Conservation (phyloP, 129 eudicot genomes). For the Sambucus nigra region DNA sequence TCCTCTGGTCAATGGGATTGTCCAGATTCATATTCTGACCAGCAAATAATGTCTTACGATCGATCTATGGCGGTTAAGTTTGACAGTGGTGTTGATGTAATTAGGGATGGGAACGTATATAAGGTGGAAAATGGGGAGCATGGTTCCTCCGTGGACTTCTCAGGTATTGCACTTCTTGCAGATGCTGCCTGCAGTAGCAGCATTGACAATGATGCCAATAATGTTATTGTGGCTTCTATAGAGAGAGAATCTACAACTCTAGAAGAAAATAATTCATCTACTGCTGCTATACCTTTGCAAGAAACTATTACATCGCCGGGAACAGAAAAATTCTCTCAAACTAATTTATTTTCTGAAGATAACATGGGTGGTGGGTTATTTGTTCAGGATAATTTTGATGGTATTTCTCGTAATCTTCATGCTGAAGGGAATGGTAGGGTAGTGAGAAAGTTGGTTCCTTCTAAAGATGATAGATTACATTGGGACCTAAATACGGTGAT, state of each 20-base stretch:
- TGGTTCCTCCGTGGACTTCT: too few species aligned
- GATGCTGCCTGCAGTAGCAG: slow-evolving; percentile 47
- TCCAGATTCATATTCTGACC: slow-evolving; percentile 4
- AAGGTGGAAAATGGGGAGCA: too few species aligned
- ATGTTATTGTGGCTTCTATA: slow-evolving; percentile 17
- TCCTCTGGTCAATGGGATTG: slow-evolving; percentile 10
- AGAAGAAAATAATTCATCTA: slow-evolving; percentile 14
- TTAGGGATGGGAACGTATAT: too few species aligned
- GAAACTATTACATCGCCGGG: slow-evolving; percentile 10
- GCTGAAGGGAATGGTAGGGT: too few species aligned
- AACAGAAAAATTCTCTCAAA: too few species aligned
- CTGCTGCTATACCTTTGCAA: slow-evolving; percentile 18
- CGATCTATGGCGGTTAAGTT: slow-evolving; percentile 10
- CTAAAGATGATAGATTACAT: slow-evolving; percentile 32
- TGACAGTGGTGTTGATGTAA: too few species aligned
- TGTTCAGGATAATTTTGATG: too few species aligned
- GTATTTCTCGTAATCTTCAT: too few species aligned
- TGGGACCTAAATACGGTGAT: slow-evolving; percentile 71
- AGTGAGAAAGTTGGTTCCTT: slow-evolving; percentile 12
- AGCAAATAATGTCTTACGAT: neutral
- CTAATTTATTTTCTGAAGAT: too few species aligned
- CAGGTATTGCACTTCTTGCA: slow-evolving; percentile 70
- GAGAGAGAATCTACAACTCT: slow-evolving; percentile 26
- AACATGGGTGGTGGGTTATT: too few species aligned
- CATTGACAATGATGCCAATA: slow-evolving; percentile 22